Conservation (phyloP, 2,329 filamentous ascomycete species). For the Colletotrichum sp. region DNA sequence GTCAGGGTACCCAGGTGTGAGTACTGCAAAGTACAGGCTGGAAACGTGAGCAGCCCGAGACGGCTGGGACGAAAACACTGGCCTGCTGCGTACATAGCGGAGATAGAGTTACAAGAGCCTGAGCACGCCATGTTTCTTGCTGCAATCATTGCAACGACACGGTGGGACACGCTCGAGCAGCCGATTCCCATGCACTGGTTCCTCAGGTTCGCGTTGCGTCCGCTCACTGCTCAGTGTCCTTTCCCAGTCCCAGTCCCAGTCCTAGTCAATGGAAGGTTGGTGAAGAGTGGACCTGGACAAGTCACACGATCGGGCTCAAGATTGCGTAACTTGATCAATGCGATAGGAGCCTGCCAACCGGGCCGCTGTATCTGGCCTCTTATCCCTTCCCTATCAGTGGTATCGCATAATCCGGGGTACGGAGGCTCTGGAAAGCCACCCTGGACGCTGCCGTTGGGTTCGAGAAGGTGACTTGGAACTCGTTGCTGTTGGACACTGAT, state of each 20-base stretch:
- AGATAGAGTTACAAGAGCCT: neutral
- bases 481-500: neutral
- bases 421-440: slow-evolving; percentile 2
- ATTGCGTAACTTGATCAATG: slow-evolving; percentile 17
- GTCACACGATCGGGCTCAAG: slow-evolving; percentile 8
- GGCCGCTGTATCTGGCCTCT: neutral
- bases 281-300: slow-evolving; percentile 12
- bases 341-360: slow-evolving; percentile 11
- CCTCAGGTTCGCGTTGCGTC: neutral
- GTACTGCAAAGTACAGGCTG: neutral
- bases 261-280: neutral
- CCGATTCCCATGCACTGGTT: slow-evolving; percentile 5
- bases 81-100: neutral
- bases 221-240: neutral
- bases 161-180: slow-evolving; percentile 14
- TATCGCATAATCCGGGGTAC: slow-evolving; percentile 17
- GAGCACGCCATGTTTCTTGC: slow-evolving; percentile 6
- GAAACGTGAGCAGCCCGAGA: neutral
- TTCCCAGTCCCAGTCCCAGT: neutral
- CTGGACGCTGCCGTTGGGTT: neutral
- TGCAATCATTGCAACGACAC: neutral
- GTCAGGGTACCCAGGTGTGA: neutral
- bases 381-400: neutral
- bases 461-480: slow-evolving; percentile 1
- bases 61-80: neutral